phyloP scores from a whole-genome alignment of 352 stramenopile genomes.

The Pythium phragmiticola region DNA sequence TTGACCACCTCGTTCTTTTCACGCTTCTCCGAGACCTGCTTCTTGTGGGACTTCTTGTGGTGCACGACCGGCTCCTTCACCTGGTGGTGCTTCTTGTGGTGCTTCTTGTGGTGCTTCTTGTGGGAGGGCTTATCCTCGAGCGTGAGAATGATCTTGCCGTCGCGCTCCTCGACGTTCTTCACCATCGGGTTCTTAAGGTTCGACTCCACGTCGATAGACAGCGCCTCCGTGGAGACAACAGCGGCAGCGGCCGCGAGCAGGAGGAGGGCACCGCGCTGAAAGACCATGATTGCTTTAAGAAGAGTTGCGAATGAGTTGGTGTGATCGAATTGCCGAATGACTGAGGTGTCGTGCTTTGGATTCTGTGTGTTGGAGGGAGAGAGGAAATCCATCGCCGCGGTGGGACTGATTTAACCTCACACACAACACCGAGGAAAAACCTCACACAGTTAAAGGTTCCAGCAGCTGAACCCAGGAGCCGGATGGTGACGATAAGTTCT shows the following conservation, averaged over 20 bases:
- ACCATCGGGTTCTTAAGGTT: slow-evolving; percentile 31
- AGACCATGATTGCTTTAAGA: slow-evolving; percentile 24
- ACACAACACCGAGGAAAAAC: slow-evolving; percentile 5
- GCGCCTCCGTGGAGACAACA: slow-evolving; percentile 14
- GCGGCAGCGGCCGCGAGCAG: slow-evolving; percentile 19
- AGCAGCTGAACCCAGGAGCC: slow-evolving; percentile 10
- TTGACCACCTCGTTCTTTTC: slow-evolving; percentile 38
- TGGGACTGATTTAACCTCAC: slow-evolving; percentile 33
- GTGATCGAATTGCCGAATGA: slow-evolving; percentile 31
- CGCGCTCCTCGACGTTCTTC: slow-evolving; percentile 18
- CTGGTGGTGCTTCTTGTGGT: slow-evolving; percentile 14
- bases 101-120: slow-evolving; percentile 18
- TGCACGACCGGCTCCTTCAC: slow-evolving; percentile 11
- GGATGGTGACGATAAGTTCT: slow-evolving; percentile 5
- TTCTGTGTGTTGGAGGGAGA: slow-evolving; percentile 8
- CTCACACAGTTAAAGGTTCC: slow-evolving; percentile 1
- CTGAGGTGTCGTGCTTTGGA: not conserved
- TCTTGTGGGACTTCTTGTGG: slow-evolving; percentile 3
- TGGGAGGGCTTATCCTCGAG: slow-evolving; percentile 13
- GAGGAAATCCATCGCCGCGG: slow-evolving; percentile 13
- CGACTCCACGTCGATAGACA: slow-evolving; percentile 18
- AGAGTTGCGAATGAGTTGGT: slow-evolving; percentile 17
- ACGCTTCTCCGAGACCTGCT: slow-evolving; percentile 25
- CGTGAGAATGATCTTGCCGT: slow-evolving; percentile 23
- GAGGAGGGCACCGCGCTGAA: slow-evolving; percentile 28